Evolutionary conservation across 345 rosid genomes (phyloP).

Genomic region (Brassica incana): DNA sequence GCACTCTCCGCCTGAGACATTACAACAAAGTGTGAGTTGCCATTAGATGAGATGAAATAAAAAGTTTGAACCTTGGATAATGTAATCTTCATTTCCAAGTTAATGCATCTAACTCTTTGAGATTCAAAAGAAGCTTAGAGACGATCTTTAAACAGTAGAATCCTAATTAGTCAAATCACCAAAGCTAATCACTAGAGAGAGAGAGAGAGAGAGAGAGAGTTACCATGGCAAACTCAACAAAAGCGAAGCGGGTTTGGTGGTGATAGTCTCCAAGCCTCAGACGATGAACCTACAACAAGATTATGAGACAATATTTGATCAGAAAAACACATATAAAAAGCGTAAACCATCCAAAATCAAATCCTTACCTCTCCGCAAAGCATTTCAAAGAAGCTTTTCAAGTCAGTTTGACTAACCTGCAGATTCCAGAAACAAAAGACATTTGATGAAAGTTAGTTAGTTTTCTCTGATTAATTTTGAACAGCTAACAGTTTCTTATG

Average conservation of each 20-base stretch:
- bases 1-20: conserved; percentile 91
- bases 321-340: neutral
- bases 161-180: neutral
- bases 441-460: neutral
- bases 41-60: neutral
- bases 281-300: conserved; percentile 64
- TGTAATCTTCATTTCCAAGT: neutral
- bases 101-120: neutral
- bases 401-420: conserved; percentile 81
- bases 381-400: conserved; percentile 80
- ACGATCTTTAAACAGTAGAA: neutral
- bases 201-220: neutral
- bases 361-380: conserved; percentile 83
- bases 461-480: neutral
- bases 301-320: neutral
- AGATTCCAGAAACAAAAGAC: conserved; percentile 26
- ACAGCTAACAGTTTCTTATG: neutral
- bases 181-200: neutral
- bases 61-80: neutral
- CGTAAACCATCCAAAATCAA: neutral
- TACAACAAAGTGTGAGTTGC: neutral
- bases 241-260: conserved; percentile 92
- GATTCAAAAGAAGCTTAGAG: conserved; percentile 13
- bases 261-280: conserved; percentile 95
- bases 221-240: conserved; percentile 89